Percentiles rank a stretch among this genome's conserved stretches.
phyloP scores from a whole-genome alignment of 2,329 filamentous ascomycete species.

The Colletotrichum tamarilloi region DNA sequence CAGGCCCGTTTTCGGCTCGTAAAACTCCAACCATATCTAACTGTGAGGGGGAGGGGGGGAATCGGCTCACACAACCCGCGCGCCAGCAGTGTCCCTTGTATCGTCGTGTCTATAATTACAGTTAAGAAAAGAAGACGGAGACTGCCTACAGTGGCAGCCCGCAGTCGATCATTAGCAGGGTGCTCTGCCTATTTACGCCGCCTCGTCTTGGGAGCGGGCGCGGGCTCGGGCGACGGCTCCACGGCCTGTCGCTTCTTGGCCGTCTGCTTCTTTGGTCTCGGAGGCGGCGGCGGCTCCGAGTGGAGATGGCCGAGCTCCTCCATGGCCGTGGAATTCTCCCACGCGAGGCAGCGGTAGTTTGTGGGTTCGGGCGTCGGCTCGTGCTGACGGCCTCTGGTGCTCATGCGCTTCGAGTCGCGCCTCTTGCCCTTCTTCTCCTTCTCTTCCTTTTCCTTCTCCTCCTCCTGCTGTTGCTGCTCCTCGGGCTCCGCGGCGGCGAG shows the following conservation, averaged over 20 bases:
- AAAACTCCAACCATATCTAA: conserved; percentile 5
- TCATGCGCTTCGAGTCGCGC: conserved; percentile 48
- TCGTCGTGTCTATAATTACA: conserved; percentile 28
- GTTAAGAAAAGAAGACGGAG: not conserved
- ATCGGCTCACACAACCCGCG: not conserved
- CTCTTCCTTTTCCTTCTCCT: conserved; percentile 48
- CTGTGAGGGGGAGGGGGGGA: not conserved
- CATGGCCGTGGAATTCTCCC: conserved; percentile 67
- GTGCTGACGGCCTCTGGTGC: conserved; percentile 58
- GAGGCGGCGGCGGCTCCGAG: conserved; percentile 64
- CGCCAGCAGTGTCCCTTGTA: not conserved
- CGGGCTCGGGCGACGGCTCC: conserved; percentile 36
- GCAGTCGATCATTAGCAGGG: no score
- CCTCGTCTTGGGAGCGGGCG: conserved; percentile 40
- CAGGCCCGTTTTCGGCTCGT: not conserved
- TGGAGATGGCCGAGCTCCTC: conserved; percentile 69
- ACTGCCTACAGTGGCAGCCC: not conserved
- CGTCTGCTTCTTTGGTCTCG: conserved; percentile 60
- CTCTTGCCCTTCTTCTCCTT: conserved; percentile 46
- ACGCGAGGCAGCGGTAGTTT: conserved; percentile 61
- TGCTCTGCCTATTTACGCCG: conserved; percentile 29
- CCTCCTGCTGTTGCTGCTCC: conserved; percentile 30
- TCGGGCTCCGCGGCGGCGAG: conserved; percentile 60
- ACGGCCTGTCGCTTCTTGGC: conserved; percentile 60
- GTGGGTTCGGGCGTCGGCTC: conserved; percentile 59